Evolutionary conservation across 176 grass and related monocot species (phyloP), one percentile per base, ranked within the genome.

Genomic region (Typha latifolia): DNA sequence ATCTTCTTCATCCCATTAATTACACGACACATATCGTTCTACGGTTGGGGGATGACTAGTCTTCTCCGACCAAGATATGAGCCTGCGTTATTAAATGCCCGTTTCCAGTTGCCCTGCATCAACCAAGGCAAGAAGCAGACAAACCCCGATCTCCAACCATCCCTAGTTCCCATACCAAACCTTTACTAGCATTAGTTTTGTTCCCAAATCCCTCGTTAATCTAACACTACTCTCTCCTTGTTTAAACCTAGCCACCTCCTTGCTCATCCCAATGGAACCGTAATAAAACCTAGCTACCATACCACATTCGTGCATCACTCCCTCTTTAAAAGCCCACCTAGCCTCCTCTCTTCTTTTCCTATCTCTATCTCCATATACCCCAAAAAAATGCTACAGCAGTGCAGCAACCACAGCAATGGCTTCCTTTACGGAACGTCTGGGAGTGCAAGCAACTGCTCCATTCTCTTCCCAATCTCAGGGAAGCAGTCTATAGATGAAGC

Each of bases 71-170:
- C 24, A 24, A 66, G 55, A 43, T 43, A 43, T 43, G 37, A 43
- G 37, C 37, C 9, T 10, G 37, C 37, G 37, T 43, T 43, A 43
- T 43, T 43, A 43, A 43, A 43, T 43, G 37, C 37, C 37, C 37
- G 37, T 43, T 43, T 43, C 37, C 37, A 43, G 4, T 43, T 43
- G 6, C 37, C 37, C 37, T 43, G 37, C 37, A 43, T 6, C 37
- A 43, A 43, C 37, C 37, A 43, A 43, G 7, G 37, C 37, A 9
- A 43, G 1, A 43, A 43, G 62, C 74, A 75, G 80, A 89, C 90
- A 81, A 69, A 70, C 59, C 82, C 73, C 34, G 56, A 74, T 65
- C 49, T 79, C 72, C 50, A 75, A 74, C 74, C 37, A 74, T 75
- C 69, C 68, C 19, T 67, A 21, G 37, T 82, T 79, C 65, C 72